Conservation (phyloP, 352 stramenopile species). For the Pythium periplocum region DNA sequence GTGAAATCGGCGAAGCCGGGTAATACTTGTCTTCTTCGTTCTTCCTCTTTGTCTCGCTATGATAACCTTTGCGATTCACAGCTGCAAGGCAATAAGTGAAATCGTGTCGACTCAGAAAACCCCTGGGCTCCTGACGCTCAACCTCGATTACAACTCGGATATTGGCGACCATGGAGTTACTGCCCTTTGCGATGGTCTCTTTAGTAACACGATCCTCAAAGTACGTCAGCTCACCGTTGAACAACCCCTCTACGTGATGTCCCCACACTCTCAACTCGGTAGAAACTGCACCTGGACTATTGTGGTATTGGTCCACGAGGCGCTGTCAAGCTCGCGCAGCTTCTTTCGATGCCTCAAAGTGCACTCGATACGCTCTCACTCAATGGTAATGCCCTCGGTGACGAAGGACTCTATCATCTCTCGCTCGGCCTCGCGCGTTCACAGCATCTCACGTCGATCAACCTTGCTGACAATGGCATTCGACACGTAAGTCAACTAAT, state of each 20-base stretch:
- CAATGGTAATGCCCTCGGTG: conserved; percentile 48
- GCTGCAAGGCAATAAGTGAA: too few relatives aligned
- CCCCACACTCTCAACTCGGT: neutral
- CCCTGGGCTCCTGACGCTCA: conserved; percentile 62
- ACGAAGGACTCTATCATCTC: conserved; percentile 62
- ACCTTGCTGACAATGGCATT: conserved; percentile 76
- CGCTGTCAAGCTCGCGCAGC: conserved; percentile 65
- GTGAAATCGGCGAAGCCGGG: conserved; percentile 54
- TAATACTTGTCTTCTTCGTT: conserved; percentile 2
- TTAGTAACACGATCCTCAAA: conserved; percentile 63
- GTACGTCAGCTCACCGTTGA: conserved; percentile 15
- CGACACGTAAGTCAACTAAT: conserved; percentile 38
- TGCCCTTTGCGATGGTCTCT: conserved; percentile 60
- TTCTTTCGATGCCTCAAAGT: conserved; percentile 52
- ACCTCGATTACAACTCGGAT: conserved; percentile 66
- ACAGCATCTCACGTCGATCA: conserved; percentile 50
- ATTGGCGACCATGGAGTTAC: conserved; percentile 50
- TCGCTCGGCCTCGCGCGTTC: conserved; percentile 64
- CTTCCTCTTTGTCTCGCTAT: too few relatives aligned
- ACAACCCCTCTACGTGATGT: neutral
- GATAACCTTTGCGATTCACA: too few relatives aligned
- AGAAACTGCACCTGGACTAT: conserved; percentile 79
- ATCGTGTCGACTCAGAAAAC: too few relatives aligned
- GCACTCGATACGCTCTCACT: conserved; percentile 56
- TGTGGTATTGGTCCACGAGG: conserved; percentile 38